Base-by-base conservation (phyloP, 1,284 basidiomycete species). In the Ceratorhiza oryzae-sativae region DNA sequence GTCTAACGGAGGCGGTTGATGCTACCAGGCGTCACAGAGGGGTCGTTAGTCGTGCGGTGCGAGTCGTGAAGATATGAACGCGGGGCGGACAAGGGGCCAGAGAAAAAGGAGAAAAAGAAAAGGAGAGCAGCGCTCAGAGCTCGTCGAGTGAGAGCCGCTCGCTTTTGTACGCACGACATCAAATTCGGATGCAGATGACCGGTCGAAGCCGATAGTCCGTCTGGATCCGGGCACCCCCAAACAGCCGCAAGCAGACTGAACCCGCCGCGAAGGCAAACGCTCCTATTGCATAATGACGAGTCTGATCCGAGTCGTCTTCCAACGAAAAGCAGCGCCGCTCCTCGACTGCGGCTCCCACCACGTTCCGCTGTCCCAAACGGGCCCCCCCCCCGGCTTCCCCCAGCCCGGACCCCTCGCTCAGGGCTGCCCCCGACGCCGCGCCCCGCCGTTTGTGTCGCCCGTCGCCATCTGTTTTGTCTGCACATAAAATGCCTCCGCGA, bases 11-110 rank as follows among this genome's bases (percentile, higher is more conserved):
- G 18, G 45, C n/a, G 34, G 30, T 51, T 12, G 15, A 45, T 8
- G 36, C 18, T 9, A 45, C 4, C 15, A 18, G 6, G 25, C 20
- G 27, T 32, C 15, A 55, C 10, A 2, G 0, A 23, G 36, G 25
- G 45, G 45, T 63, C 61, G 61, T 58, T 25, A 39, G 32, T 58
- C 55, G 55, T 58, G 55, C 55, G 20, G 55, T 49, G 15, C 46
- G n/a, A 30, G 42, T 63, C 61, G 61, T 63, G 61, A 46, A 63
- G 46, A 34, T 32, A 45, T 49, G 42, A 63, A 49, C 39, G 46
- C 49, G 49, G 42, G 46, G 27, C 39, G 58, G 58, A 23, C 41
- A 34, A 34, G 25, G 56, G 56, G 56, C n/a, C 56, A 34, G 39
- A 45, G 27, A 23, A 45, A 45, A 63, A 49, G 45, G 27, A 30